Conservation (phyloP, 106 monocot species). For the Acorus calamus region DNA sequence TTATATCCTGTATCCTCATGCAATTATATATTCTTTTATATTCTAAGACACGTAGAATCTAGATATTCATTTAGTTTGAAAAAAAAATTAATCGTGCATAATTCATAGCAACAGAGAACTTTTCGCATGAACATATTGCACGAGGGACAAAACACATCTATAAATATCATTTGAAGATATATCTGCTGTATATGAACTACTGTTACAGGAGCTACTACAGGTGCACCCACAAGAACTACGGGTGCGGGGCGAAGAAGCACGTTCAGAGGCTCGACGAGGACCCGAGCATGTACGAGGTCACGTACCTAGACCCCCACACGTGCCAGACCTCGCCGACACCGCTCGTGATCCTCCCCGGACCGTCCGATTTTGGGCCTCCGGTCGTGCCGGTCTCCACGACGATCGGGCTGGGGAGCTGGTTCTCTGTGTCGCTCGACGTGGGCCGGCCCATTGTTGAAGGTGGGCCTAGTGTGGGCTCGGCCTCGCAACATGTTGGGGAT, state of each 20-base stretch:
- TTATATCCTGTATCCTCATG: too few species aligned
- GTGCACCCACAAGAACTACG: constrained; percentile 66
- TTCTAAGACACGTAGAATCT: too few species aligned
- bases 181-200: too few species aligned
- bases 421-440: neutral
- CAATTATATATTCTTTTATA: too few species aligned
- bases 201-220: constrained; percentile 45
- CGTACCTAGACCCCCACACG: constrained; percentile 42
- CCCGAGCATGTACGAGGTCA: constrained; percentile 44
- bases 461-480: neutral
- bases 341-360: constrained; percentile 3
- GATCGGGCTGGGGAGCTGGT: constrained; percentile 1
- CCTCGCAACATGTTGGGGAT: constrained; percentile 9
- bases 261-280: constrained; percentile 63
- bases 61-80: too few species aligned
- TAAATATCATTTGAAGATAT: too few species aligned
- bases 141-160: too few species aligned
- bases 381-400: neutral
- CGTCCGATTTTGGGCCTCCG: neutral
- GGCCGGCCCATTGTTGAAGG: neutral
- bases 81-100: too few species aligned
- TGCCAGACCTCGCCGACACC: constrained; percentile 47
- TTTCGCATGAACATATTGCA: too few species aligned
- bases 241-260: constrained; percentile 68
- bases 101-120: too few species aligned